Evolutionary conservation across 306 rosid genomes (phyloP), one percentile per base, ranked within the genome.

Genomic region (Castanospermum australe): DNA sequence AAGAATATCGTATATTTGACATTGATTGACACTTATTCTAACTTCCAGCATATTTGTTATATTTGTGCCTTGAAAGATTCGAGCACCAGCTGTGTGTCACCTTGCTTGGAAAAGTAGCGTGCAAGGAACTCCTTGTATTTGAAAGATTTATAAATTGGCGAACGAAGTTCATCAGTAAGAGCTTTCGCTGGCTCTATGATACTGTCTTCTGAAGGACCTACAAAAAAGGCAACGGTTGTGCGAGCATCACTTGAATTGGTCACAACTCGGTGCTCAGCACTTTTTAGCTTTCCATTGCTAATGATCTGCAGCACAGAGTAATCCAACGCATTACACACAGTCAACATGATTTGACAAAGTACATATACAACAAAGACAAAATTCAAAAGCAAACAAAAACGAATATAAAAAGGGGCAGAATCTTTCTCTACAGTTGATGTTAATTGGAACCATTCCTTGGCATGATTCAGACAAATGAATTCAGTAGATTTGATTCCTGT

Each of bases 241-340:
- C 90, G 68, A 33, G 78, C 76, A 9, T 21, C 47, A 3, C 77
- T 38, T 21, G 90, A 60, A 81, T 89, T 91, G 6, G 93, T 91
- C 77, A 86, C 89, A 14, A 51, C 96, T 14, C 93, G 5, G 47
- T 89, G 96, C 17, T 86, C 89, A 2, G 66, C 84, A 24, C 90
- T 84, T 57, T 30, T 35, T 42, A 91, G 81, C 80, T 52, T 86
- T 1, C 88, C 86, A 38, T 89, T 89, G 72, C 89, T 89, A 1
- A 91, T 81, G 2, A 91, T 73, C 93, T 87, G 54, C 28, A 39
- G 2, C 12, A 20, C 65, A 55, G 39, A 22, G 17, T 64, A 22
- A 51, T 14, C 4, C 21, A 39, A 14, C n/a, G n/a, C n/a, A n/a
- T n/a, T n/a, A n/a, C 36, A 67, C 21, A 67, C 3, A 21, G 22